Percentiles rank a stretch among this genome's conserved stretches.
These are phyloP conservation scores for Chrysoporthe austroafricana DNA, from an alignment of 2,329 filamentous ascomycete species.

Conservation along the genomic window DNA sequence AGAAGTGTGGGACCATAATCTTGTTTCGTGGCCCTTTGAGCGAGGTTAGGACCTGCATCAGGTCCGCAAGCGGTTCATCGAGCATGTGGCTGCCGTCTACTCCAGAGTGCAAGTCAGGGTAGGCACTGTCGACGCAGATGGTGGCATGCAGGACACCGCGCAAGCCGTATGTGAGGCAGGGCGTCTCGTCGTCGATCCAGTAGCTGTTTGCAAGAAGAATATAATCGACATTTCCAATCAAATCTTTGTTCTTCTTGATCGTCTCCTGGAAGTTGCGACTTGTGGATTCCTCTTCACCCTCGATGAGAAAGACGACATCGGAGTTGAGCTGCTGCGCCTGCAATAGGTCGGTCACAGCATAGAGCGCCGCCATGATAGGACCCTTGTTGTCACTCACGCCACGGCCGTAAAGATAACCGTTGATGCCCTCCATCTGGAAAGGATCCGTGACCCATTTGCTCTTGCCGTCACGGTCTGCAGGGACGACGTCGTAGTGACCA, in stretches of 20 bases:
- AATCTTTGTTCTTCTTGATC: constrained; percentile 75
- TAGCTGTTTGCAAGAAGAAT: constrained; percentile 97
- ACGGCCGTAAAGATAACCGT: constrained; percentile 92
- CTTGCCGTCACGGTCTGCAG: constrained; percentile 77
- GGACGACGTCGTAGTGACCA: constrained; percentile 96
- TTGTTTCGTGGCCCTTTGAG: constrained; percentile 81
- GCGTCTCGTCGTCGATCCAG: constrained; percentile 95
- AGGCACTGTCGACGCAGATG: constrained; percentile 81
- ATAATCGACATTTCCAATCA: constrained; percentile 91
- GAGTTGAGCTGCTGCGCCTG: constrained; percentile 82
- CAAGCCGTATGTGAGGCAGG: constrained; percentile 92
- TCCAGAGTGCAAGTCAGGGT: constrained; percentile 90
- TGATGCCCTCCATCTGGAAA: constrained; percentile 84
- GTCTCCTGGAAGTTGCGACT: constrained; percentile 88
- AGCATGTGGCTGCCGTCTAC: constrained; percentile 93
- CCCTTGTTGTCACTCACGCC: constrained; percentile 99
- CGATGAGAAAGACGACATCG: constrained; percentile 91
- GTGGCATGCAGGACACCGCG: constrained; percentile 94
- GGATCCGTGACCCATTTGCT: constrained; percentile 85
- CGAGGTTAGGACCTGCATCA: constrained; percentile 80
- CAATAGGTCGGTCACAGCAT: constrained; percentile 87
- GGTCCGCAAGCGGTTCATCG: constrained; percentile 89
- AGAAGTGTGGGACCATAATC: constrained; percentile 86
- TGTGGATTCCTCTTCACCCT: constrained; percentile 95
- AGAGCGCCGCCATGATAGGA: constrained; percentile 89